These are phyloP conservation scores for Debaryomycetaceae sp. DNA, from an alignment of 1,139 yeast genomes.

Conservation along the genomic window DNA sequence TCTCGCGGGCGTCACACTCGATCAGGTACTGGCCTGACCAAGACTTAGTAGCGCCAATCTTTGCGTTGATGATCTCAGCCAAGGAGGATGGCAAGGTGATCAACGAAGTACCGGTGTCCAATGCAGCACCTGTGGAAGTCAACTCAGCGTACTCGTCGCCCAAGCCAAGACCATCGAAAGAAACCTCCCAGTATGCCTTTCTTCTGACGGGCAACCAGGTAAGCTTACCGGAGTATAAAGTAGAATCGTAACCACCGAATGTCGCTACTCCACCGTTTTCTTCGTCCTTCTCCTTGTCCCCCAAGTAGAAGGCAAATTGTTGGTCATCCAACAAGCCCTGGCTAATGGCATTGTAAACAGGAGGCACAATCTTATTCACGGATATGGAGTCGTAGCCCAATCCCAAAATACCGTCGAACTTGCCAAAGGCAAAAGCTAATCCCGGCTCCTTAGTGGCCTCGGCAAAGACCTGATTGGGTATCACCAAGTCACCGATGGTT, in stretches of 20 bases:
- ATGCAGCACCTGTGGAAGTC: slow-evolving; percentile 87
- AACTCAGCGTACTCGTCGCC: slow-evolving; percentile 89
- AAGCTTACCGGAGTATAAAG: slow-evolving; percentile 73
- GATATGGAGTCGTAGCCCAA: slow-evolving; percentile 90
- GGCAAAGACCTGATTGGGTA: slow-evolving; percentile 88
- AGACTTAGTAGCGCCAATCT: slow-evolving; percentile 93
- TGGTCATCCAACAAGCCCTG: slow-evolving; percentile 78
- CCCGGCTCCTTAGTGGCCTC: slow-evolving; percentile 98
- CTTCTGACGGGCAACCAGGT: slow-evolving; percentile 97
- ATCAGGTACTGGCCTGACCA: slow-evolving; percentile 97
- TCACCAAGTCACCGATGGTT: slow-evolving; percentile 75
- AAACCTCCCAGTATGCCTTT: slow-evolving; percentile 99
- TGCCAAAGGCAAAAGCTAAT: slow-evolving; percentile 95
- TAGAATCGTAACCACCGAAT: slow-evolving; percentile 86
- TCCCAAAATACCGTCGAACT: slow-evolving; percentile 95
- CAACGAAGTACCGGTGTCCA: slow-evolving; percentile 97
- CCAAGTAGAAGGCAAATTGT: slow-evolving; percentile 86
- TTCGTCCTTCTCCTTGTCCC: slow-evolving; percentile 65
- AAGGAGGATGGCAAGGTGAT: slow-evolving; percentile 90
- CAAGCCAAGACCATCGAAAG: slow-evolving; percentile 81
- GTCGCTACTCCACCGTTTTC: slow-evolving; percentile 86
- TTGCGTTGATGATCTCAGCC: slow-evolving; percentile 91
- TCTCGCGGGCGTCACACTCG: slow-evolving; percentile 80
- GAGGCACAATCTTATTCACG: slow-evolving; percentile 86
- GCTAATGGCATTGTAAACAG: slow-evolving; percentile 82